A percentile compares a stretch with the other conserved stretches of the same genome.
These are phyloP conservation scores for Plasmopara muralis DNA, from an alignment of 352 stramenopile species.

Conservation along the genomic window DNA sequence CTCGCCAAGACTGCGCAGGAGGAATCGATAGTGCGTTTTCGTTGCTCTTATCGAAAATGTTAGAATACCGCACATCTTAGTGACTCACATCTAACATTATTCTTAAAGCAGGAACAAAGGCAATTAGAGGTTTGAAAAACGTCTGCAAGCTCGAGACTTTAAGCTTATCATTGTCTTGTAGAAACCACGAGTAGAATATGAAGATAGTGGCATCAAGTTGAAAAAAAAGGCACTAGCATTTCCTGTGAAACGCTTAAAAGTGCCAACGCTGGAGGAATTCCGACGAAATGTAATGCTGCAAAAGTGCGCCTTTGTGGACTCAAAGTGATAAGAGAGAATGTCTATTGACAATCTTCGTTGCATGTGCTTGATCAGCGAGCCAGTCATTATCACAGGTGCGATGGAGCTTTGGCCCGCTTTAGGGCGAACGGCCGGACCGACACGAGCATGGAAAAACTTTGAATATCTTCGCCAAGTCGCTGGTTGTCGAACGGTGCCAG, in stretches of 20 bases:
- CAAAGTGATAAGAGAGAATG: neutral
- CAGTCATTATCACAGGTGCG: conserved; percentile 64
- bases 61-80: conserved; percentile 8
- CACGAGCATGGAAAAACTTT: conserved; percentile 49
- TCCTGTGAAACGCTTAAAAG: conserved; percentile 33
- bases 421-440: conserved; percentile 21
- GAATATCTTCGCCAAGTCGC: conserved; percentile 70
- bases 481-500: conserved; percentile 63
- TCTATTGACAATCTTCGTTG: neutral
- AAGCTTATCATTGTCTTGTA: conserved; percentile 5
- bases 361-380: conserved; percentile 28
- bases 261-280: conserved; percentile 61
- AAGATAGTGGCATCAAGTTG: conserved; percentile 1
- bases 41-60: neutral
- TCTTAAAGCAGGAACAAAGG: conserved; percentile 14
- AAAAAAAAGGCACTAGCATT: conserved; percentile 21
- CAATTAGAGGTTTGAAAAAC: conserved; percentile 19
- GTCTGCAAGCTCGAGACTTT: too few relatives aligned
- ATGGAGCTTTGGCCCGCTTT: conserved; percentile 83
- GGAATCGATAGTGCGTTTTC: conserved; percentile 5
- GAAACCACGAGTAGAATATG: conserved; percentile 13
- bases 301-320: conserved; percentile 26
- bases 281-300: conserved; percentile 41
- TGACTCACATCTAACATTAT: conserved; percentile 4
- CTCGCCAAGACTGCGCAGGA: conserved; percentile 4